Evolutionary conservation across 1,139 yeast genomes (phyloP).

Genomic region (Candida pseudocylindracea): DNA sequence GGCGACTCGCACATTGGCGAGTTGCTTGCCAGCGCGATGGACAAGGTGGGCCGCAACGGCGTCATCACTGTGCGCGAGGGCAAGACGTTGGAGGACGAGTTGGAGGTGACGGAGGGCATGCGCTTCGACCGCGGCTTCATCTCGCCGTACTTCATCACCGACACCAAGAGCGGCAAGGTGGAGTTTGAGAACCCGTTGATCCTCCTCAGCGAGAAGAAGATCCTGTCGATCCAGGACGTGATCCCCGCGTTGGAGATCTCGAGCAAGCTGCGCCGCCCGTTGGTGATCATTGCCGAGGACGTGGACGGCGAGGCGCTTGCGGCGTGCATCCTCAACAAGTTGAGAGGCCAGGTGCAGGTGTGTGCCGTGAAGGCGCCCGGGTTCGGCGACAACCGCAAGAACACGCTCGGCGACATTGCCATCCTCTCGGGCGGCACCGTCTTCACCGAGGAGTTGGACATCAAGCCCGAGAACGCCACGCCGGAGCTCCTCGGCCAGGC

Average conservation of each 20-base stretch:
- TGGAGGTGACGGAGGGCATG: slow-evolving; percentile 98
- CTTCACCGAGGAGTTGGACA: slow-evolving; percentile 93
- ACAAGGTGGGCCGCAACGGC: slow-evolving; percentile 98
- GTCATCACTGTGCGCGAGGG: slow-evolving; percentile 96
- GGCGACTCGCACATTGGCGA: slow-evolving; percentile 92
- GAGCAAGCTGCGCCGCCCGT: slow-evolving; percentile 87
- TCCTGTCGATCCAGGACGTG: slow-evolving; percentile 80
- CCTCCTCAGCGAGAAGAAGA: slow-evolving; percentile 83
- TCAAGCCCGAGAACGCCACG: slow-evolving; percentile 93
- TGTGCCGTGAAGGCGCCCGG: slow-evolving; percentile 99
- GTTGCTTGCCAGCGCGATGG: slow-evolving; percentile 93
- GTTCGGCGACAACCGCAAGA: slow-evolving; percentile 98
- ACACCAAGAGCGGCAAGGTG: slow-evolving; percentile 89
- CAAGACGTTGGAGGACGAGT: slow-evolving; percentile 88
- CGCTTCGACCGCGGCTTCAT: slow-evolving; percentile 97
- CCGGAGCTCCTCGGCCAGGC: slow-evolving; percentile 82
- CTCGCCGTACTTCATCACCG: slow-evolving; percentile 95
- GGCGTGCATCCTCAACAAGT: slow-evolving; percentile 94
- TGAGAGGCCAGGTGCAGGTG: slow-evolving; percentile 97
- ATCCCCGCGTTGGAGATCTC: slow-evolving; percentile 90
- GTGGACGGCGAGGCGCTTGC: slow-evolving; percentile 98
- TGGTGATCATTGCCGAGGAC: slow-evolving; percentile 90
- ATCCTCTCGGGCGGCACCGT: slow-evolving; percentile 95
- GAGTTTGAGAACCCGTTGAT: slow-evolving; percentile 92
- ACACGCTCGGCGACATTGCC: slow-evolving; percentile 93